A percentile compares a stretch with the other conserved stretches of the same genome.
These are phyloP conservation scores for Pseudocercospora pini-densiflorae DNA, from an alignment of 2,329 filamentous ascomycete species.

Conservation along the genomic window DNA sequence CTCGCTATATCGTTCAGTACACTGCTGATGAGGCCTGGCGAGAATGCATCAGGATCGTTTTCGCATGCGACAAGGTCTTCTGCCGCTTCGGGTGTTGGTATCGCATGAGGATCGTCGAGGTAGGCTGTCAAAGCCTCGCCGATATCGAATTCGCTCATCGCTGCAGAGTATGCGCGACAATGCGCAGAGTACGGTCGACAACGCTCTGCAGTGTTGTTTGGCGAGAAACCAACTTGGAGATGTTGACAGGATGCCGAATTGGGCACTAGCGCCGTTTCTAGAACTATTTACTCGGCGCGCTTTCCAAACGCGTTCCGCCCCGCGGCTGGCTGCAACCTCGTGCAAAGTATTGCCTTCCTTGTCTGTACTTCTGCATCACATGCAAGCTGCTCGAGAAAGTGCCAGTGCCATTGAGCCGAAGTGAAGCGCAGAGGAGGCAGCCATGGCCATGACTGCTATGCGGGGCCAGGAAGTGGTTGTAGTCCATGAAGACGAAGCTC, in stretches of 20 bases:
- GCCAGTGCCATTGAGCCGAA: slow-evolving; percentile 1
- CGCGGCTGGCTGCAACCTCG: neutral
- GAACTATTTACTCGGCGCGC: slow-evolving; percentile 1
- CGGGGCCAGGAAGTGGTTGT: slow-evolving; percentile 26
- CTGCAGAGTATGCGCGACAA: slow-evolving; percentile 45
- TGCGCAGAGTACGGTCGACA: neutral
- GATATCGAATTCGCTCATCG: slow-evolving; percentile 84
- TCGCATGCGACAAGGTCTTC: slow-evolving; percentile 86
- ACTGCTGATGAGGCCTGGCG: slow-evolving; percentile 77
- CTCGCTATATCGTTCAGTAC: slow-evolving; percentile 92
- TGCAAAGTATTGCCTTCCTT: slow-evolving; percentile 3
- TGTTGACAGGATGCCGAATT: neutral
- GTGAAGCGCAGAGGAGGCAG: slow-evolving; percentile 15
- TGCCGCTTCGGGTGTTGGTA: slow-evolving; percentile 86
- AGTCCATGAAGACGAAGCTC: slow-evolving; percentile 30
- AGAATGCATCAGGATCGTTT: slow-evolving; percentile 83
- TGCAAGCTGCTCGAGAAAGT: neutral
- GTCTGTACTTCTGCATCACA: slow-evolving; percentile 9
- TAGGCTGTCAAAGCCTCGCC: slow-evolving; percentile 97
- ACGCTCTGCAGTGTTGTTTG: neutral
- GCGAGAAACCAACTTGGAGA: neutral
- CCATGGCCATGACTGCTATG: slow-evolving; percentile 17
- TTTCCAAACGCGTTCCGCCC: neutral
- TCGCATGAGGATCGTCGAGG: slow-evolving; percentile 85
- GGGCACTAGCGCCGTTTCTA: neutral